Conservation (phyloP, 176 grass and related monocot species). For the Musa schizocarpa region DNA sequence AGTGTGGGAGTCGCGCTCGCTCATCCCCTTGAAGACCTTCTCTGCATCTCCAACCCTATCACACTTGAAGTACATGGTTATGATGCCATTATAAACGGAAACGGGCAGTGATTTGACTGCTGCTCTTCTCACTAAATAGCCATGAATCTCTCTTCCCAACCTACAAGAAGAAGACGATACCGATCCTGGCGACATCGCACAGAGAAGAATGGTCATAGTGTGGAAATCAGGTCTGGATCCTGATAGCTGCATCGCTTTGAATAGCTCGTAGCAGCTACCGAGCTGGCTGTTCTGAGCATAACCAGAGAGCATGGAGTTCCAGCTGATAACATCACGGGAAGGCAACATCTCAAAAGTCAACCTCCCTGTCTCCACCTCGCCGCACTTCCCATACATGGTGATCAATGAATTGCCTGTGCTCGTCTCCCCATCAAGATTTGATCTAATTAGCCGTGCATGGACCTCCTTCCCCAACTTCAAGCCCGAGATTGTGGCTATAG, state of each 20-base stretch:
- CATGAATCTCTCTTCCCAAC: conserved; percentile 11
- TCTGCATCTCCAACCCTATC: conserved; percentile 11
- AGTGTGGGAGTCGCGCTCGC: background rate
- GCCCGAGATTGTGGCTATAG: background rate
- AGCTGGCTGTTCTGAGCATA: conserved; percentile 8
- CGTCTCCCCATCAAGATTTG: conserved; percentile 1
- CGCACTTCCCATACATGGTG: conserved; percentile 11
- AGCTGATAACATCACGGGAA: conserved; percentile 15
- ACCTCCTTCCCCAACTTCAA: conserved; percentile 16
- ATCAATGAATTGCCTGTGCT: conserved; percentile 17
- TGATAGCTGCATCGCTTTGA: conserved; percentile 4
- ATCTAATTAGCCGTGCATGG: conserved; percentile 9
- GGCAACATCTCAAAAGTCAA: conserved; percentile 1
- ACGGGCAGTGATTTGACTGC: background rate
- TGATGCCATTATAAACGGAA: conserved; percentile 4
- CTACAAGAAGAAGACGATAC: background rate
- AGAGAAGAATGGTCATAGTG: conserved; percentile 15
- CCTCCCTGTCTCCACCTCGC: conserved; percentile 6
- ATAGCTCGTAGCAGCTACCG: background rate
- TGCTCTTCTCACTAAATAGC: conserved; percentile 13
- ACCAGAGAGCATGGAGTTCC: conserved; percentile 14
- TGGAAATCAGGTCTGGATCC: background rate
- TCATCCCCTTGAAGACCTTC: conserved; percentile 6
- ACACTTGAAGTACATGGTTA: conserved; percentile 12
- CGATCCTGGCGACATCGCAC: background rate